Conservation (phyloP, 169 alveolate genomes). For the Cryptosporidium meleagridis region DNA sequence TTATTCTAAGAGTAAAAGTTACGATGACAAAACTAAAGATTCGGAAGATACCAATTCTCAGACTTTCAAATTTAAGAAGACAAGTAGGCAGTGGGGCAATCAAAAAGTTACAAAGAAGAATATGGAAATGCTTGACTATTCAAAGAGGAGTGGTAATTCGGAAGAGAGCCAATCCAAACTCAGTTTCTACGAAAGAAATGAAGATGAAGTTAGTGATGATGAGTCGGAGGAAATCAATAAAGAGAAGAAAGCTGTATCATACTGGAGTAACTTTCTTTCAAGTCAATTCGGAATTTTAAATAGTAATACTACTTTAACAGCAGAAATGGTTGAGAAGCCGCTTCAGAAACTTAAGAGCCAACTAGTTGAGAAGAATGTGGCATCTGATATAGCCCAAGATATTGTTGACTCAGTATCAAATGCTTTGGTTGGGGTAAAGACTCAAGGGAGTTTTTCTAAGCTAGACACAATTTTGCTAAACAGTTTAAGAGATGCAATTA, state of each 20-base stretch:
- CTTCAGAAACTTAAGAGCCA: conserved; percentile 84
- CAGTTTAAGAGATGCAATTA: conserved; percentile 86
- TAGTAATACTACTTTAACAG: conserved; percentile 87
- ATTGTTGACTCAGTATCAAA: conserved; percentile 86
- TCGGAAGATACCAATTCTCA: neutral
- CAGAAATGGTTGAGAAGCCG: conserved; percentile 88
- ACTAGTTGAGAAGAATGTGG: conserved; percentile 91
- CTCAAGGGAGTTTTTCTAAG: conserved; percentile 85
- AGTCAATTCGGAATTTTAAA: conserved; percentile 84
- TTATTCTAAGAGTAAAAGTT: neutral
- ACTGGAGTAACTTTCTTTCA: conserved; percentile 85
- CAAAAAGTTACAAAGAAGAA: conserved; percentile 73
- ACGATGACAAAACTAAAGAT: neutral
- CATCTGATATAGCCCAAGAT: conserved; percentile 89
- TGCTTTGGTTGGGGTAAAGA: conserved; percentile 86
- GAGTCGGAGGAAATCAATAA: conserved; percentile 78
- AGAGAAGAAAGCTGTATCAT: conserved; percentile 80
- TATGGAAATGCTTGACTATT: conserved; percentile 72
- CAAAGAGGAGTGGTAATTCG: conserved; percentile 44
- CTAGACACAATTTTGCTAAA: conserved; percentile 87
- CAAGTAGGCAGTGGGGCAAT: conserved; percentile 64
- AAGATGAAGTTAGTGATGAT: conserved; percentile 78
- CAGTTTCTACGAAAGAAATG: conserved; percentile 60
- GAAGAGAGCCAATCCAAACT: conserved; percentile 27
- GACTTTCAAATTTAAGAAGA: conserved; percentile 18